A percentile compares a stretch with the other conserved stretches of the same genome.
phyloP scores from a whole-genome alignment of 2,329 filamentous ascomycete genomes.

The Beauveria pseudobassiana region DNA sequence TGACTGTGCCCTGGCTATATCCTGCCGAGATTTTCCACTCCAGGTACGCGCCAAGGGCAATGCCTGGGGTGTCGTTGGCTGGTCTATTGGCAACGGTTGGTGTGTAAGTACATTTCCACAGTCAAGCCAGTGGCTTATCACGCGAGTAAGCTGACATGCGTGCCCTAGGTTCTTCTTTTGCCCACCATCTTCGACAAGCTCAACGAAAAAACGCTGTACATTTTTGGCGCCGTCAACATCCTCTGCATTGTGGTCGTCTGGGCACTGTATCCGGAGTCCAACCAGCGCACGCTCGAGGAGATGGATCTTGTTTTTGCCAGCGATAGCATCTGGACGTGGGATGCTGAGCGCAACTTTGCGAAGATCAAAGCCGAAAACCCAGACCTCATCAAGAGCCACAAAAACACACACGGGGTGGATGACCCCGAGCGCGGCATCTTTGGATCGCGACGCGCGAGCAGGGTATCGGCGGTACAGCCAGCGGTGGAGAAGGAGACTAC shows the following conservation, averaged over 20 bases:
- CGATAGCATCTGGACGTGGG: slow-evolving; percentile 61
- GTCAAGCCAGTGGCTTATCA: too few relatives aligned
- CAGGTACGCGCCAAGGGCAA: slow-evolving; percentile 67
- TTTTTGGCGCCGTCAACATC: slow-evolving; percentile 62
- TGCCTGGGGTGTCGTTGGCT: slow-evolving; percentile 68
- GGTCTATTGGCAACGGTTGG: slow-evolving; percentile 70
- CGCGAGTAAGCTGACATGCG: neutral
- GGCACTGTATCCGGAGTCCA: slow-evolving; percentile 67
- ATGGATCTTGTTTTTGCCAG: slow-evolving; percentile 67
- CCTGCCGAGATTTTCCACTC: slow-evolving; percentile 69
- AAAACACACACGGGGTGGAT: slow-evolving; percentile 8
- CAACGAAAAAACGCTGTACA: slow-evolving; percentile 64
- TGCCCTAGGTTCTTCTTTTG: slow-evolving; percentile 34
- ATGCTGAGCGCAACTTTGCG: slow-evolving; percentile 58
- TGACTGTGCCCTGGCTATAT: slow-evolving; percentile 54
- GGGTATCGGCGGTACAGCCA: neutral
- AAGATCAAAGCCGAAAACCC: slow-evolving; percentile 55
- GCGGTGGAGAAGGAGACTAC: neutral
- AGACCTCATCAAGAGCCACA: slow-evolving; percentile 24
- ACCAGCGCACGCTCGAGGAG: slow-evolving; percentile 66
- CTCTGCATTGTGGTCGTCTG: slow-evolving; percentile 62
- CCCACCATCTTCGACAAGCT: slow-evolving; percentile 57
- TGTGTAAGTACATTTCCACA: slow-evolving; percentile 14
- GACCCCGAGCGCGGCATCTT: slow-evolving; percentile 18
- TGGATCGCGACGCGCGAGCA: slow-evolving; percentile 6